Conservation (phyloP, 108 stramenopile species). For the Cyclotella choctawhatcheeana region DNA sequence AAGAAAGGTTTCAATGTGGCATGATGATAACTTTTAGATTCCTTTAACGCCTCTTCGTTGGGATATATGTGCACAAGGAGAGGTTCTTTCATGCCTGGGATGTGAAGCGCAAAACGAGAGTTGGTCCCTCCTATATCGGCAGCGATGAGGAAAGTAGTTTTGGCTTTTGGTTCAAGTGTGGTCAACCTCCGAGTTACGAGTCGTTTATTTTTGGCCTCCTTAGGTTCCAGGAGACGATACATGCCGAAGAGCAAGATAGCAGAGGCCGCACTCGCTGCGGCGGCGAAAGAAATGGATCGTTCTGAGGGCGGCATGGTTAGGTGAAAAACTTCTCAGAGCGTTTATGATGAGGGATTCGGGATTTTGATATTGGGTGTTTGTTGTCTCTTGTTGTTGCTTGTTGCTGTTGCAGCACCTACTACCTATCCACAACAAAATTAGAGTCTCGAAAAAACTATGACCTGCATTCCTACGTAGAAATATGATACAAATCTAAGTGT, state of each 20-base stretch:
- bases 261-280: neutral
- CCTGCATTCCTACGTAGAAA: too few species aligned
- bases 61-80: conserved; percentile 60
- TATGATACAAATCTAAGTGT: too few species aligned
- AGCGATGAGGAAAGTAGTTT: conserved; percentile 68
- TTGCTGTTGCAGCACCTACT: too few species aligned
- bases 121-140: conserved; percentile 95
- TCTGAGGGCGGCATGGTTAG: conserved; percentile 10
- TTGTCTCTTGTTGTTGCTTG: too few species aligned
- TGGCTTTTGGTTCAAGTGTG: neutral
- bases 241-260: neutral
- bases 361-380: too few species aligned
- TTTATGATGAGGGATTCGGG: neutral
- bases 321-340: neutral
- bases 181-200: neutral
- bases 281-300: too few species aligned
- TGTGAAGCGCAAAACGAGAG: conserved; percentile 79
- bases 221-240: conserved; percentile 4
- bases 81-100: conserved; percentile 45
- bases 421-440: too few species aligned
- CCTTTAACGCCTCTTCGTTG: conserved; percentile 56
- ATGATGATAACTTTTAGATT: conserved; percentile 50
- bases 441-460: too few species aligned
- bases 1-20: conserved; percentile 74
- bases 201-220: neutral